These are phyloP conservation scores for Syncephalis plumigaleata DNA, from an alignment of 371 early-diverging fungal genomes.

Conservation along the genomic window DNA sequence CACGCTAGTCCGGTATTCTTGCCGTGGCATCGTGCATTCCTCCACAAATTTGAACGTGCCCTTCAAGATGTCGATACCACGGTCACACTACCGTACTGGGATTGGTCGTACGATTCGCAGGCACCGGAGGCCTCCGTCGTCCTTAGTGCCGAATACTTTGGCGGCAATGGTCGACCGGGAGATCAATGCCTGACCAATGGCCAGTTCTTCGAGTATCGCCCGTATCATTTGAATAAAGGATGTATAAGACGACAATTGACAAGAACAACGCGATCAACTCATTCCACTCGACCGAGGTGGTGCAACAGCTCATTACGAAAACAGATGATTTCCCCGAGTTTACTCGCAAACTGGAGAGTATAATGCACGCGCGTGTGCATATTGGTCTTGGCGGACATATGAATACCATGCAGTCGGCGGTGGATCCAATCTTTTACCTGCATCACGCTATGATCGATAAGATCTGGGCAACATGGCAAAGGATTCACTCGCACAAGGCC, in stretches of 20 bases:
- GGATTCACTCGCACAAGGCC: neutral
- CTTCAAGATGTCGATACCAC: neutral
- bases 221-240: neutral
- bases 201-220: neutral
- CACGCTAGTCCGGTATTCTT: constrained; percentile 4
- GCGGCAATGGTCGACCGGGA: neutral
- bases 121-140: constrained; percentile 3
- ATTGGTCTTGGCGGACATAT: constrained; percentile 1
- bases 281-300: neutral
- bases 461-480: constrained; percentile 3
- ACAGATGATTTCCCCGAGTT: neutral
- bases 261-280: neutral
- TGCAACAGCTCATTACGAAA: neutral
- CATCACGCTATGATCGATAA: constrained; percentile 8
- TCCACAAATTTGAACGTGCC: constrained; percentile 2
- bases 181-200: neutral
- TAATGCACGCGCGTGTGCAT: neutral
- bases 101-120: constrained; percentile 7
- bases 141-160: constrained; percentile 3
- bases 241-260: neutral
- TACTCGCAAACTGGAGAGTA: neutral
- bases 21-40: constrained; percentile 5
- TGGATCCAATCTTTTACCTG: constrained; percentile 4
- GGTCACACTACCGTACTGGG: constrained; percentile 7
- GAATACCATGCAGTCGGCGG: neutral